Percentiles rank a stretch among this genome's conserved stretches.
phyloP scores from a whole-genome alignment of 164 flowering plant genomes.

The Malania oleifera region DNA sequence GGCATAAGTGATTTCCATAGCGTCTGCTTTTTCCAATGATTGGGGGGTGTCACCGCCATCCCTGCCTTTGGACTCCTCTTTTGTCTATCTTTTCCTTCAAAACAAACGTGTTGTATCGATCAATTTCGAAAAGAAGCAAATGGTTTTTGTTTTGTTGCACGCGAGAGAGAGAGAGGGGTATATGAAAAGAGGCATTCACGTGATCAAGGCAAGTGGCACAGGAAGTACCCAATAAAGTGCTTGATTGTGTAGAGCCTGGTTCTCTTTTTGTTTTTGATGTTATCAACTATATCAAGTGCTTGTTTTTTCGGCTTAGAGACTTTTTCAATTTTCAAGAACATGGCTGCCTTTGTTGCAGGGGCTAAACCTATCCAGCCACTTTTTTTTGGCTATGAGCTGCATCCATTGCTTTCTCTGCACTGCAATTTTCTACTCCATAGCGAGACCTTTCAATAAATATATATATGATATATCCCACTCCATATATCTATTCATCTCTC shows the following conservation, averaged over 20 bases:
- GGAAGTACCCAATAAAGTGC: too few relatives aligned
- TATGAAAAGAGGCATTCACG: neutral
- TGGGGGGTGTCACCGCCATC: conserved; percentile 10
- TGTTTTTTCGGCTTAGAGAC: too few relatives aligned
- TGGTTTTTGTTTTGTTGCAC: neutral
- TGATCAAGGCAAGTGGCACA: conserved; percentile 7
- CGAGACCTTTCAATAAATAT: too few relatives aligned
- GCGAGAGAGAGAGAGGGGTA: neutral
- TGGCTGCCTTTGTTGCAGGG: conserved; percentile 13
- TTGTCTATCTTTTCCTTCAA: too few relatives aligned
- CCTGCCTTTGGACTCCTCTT: conserved; percentile 12
- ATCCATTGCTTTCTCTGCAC: neutral
- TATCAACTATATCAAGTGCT: too few relatives aligned
- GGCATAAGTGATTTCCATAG: conserved; percentile 25
- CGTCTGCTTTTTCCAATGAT: conserved; percentile 27
- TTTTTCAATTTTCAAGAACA: too few relatives aligned
- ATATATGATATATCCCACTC: too few relatives aligned
- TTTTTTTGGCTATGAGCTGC: too few relatives aligned
- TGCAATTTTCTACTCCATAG: neutral
- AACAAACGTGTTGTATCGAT: too few relatives aligned
- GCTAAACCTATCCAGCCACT: too few relatives aligned
- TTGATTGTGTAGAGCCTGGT: too few relatives aligned
- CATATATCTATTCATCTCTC: neutral
- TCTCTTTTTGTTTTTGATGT: too few relatives aligned
- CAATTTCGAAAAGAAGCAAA: conserved; percentile 9